These are phyloP conservation scores for Chaetomiaceae sp. DNA, from an alignment of 2,329 filamentous ascomycete species.

Conservation along the genomic window DNA sequence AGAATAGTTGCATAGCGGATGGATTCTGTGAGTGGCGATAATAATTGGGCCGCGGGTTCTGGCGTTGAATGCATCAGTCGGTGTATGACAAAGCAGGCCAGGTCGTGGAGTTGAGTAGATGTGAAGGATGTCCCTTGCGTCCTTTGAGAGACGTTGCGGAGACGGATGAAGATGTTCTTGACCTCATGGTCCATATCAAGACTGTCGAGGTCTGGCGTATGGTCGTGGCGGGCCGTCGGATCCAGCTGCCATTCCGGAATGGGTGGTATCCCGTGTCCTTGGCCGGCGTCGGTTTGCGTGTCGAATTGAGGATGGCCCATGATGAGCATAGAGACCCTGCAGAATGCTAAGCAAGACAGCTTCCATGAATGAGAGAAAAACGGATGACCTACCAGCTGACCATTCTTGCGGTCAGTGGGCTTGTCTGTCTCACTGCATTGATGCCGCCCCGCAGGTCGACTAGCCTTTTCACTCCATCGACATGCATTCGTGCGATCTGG, in stretches of 20 bases:
- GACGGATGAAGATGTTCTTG: constrained; percentile 37
- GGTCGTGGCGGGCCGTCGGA: constrained; percentile 9
- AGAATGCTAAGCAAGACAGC: neutral
- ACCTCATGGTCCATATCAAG: constrained; percentile 34
- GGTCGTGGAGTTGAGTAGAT: constrained; percentile 46
- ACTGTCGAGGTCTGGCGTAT: constrained; percentile 14
- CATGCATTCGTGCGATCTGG: constrained; percentile 41
- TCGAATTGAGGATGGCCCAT: constrained; percentile 49
- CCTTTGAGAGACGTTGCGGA: constrained; percentile 40
- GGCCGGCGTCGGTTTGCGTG: constrained; percentile 45
- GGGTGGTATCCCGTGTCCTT: constrained; percentile 45
- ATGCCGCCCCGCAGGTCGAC: constrained; percentile 49
- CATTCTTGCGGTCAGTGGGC: constrained; percentile 52
- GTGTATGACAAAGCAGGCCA: constrained; percentile 51
- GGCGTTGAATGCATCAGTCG: constrained; percentile 35
- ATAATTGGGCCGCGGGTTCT: neutral
- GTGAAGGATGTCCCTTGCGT: constrained; percentile 29
- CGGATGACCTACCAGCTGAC: constrained; percentile 45
- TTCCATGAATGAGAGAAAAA: too few relatives aligned
- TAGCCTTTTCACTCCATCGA: constrained; percentile 45
- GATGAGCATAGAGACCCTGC: constrained; percentile 54
- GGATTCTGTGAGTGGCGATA: constrained; percentile 36
- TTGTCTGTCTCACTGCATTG: constrained; percentile 41
- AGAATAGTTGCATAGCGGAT: constrained; percentile 44
- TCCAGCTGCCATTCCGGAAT: constrained; percentile 45